These are phyloP conservation scores for Colletotrichum trifolii DNA, from an alignment of 2,329 filamentous ascomycete species.

Conservation along the genomic window DNA sequence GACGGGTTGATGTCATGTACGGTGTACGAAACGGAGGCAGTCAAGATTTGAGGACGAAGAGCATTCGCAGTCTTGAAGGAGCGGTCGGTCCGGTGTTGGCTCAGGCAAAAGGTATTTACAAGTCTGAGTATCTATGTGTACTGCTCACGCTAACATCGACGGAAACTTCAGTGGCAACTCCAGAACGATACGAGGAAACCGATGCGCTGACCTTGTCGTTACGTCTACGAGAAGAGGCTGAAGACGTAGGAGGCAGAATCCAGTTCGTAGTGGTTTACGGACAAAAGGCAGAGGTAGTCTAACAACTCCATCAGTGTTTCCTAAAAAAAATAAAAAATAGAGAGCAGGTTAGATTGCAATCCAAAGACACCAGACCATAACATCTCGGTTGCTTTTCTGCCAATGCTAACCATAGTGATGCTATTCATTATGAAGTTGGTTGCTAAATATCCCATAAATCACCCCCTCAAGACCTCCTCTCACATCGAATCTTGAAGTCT, in stretches of 20 bases:
- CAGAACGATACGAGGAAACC: background rate
- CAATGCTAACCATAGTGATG: too few species aligned
- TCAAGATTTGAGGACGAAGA: constrained; percentile 1
- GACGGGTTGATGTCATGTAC: constrained; percentile 7
- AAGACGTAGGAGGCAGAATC: background rate
- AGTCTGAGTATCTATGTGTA: background rate
- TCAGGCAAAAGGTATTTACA: constrained; percentile 3
- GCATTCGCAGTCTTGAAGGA: background rate
- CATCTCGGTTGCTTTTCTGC: too few species aligned
- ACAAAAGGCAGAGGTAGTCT: background rate
- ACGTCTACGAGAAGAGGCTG: background rate
- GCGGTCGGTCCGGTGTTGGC: constrained; percentile 10
- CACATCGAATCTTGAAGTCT: background rate
- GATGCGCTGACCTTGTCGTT: background rate
- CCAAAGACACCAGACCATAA: too few species aligned
- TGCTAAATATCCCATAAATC: too few species aligned
- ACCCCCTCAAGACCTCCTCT: too few species aligned
- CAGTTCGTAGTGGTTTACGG: background rate
- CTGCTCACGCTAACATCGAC: background rate
- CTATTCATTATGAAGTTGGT: too few species aligned
- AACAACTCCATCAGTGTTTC: too few species aligned
- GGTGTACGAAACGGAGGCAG: background rate
- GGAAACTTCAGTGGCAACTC: background rate
- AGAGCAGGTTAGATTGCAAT: too few species aligned
- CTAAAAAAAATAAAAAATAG: too few species aligned